A percentile compares a stretch with the other conserved stretches of the same genome.
Evolutionary conservation across 2,329 filamentous ascomycete species (phyloP).

Genomic region (Fusarium sp.): DNA sequence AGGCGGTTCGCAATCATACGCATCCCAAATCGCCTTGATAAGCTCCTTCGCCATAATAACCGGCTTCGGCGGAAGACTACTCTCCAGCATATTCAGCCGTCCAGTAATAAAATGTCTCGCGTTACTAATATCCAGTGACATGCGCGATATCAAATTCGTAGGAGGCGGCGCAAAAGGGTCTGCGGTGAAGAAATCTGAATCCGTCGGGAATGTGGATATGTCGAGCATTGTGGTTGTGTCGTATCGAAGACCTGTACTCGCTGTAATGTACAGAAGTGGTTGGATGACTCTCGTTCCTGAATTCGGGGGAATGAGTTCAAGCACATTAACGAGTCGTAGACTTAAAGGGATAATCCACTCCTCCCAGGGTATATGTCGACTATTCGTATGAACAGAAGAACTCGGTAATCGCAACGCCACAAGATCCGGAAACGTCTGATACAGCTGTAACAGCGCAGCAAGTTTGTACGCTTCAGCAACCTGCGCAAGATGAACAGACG

Average conservation of each 20-base stretch:
- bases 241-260: constrained; percentile 50
- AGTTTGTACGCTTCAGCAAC: constrained; percentile 56
- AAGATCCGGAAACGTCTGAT: constrained; percentile 54
- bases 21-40: constrained; percentile 55
- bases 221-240: constrained; percentile 35
- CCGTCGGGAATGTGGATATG: constrained; percentile 26
- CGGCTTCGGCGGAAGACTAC: constrained; percentile 55
- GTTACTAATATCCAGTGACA: constrained; percentile 52
- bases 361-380: constrained; percentile 48
- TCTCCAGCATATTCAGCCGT: constrained; percentile 53
- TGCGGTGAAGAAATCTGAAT: constrained; percentile 8
- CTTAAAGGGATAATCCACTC: constrained; percentile 53
- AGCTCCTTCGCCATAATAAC: constrained; percentile 56
- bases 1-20: constrained; percentile 53
- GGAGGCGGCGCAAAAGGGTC: constrained; percentile 28
- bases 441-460: constrained; percentile 53
- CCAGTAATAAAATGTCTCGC: constrained; percentile 55
- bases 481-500: constrained; percentile 48
- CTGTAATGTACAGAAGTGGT: constrained; percentile 52
- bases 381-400: constrained; percentile 30
- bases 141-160: constrained; percentile 33
- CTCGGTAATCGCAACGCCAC: constrained; percentile 48
- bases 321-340: constrained; percentile 48
- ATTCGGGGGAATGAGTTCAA: constrained; percentile 50
- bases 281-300: constrained; percentile 54